Evolutionary conservation across 352 stramenopile species (phyloP).

Genomic region (Bremia lactucae): DNA sequence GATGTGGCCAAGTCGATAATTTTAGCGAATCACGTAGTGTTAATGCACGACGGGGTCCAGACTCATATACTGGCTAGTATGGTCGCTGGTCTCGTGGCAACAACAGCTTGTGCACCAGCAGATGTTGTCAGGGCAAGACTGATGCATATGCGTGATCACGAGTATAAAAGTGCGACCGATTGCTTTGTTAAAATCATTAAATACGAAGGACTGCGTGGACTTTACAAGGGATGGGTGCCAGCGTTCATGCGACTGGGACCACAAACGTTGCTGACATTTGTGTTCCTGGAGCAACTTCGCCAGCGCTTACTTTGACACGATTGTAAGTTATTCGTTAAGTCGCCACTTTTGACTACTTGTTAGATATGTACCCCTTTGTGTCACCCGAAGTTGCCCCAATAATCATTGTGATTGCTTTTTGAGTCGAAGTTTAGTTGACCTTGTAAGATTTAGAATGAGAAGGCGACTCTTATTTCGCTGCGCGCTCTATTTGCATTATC

Average conservation of each 20-base stretch:
- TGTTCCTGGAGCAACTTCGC: slow-evolving; percentile 76
- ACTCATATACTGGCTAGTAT: slow-evolving; percentile 70
- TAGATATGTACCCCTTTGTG: too few relatives aligned
- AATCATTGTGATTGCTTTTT: too few relatives aligned
- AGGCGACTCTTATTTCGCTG: too few relatives aligned
- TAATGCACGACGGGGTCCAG: slow-evolving; percentile 51
- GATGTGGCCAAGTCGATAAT: slow-evolving; percentile 58
- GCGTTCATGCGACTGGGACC: slow-evolving; percentile 77
- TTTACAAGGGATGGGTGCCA: slow-evolving; percentile 80
- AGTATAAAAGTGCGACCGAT: slow-evolving; percentile 71
- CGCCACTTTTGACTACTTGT: too few relatives aligned
- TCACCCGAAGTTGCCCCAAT: too few relatives aligned
- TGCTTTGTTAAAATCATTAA: slow-evolving; percentile 75
- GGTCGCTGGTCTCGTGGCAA: slow-evolving; percentile 67
- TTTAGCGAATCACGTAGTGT: slow-evolving; percentile 31
- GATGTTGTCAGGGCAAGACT: slow-evolving; percentile 77
- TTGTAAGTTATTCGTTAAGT: too few relatives aligned
- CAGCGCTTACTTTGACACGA: slow-evolving; percentile 62
- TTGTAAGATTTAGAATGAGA: too few relatives aligned
- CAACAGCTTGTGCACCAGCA: slow-evolving; percentile 62
- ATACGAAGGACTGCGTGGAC: slow-evolving; percentile 55
- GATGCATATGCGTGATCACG: slow-evolving; percentile 77
- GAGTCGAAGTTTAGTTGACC: too few relatives aligned
- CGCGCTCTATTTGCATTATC: too few relatives aligned
- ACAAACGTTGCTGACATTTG: slow-evolving; percentile 78